Base-by-base conservation (phyloP, 176 grass and related monocot genomes). In the Aegilops umbellulata region DNA sequence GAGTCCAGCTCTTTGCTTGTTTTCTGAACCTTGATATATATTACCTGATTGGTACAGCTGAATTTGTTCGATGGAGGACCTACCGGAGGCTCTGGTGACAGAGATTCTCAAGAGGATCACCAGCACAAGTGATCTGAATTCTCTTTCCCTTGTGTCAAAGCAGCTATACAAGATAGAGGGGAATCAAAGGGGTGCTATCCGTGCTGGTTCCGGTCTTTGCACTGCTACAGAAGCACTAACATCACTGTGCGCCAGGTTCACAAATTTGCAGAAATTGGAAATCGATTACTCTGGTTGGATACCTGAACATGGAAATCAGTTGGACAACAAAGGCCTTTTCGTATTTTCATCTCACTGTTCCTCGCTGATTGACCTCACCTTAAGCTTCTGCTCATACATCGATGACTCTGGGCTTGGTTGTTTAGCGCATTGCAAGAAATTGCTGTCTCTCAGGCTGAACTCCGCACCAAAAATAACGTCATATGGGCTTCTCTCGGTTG, bases 211-310 rank as follows among this genome's bases (percentile, higher is more conserved):
- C 0, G 65, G 65, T 19, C 65, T 68, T 68, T 68, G 65, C 30
- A 17, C 65, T 34, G 29, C 65, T 68, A 34, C 16, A 4, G 1
- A 68, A 68, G 65, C 65, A 32, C 7, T 68, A 7, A 68, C 29
- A 68, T 68, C 89, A 3, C 63, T 91, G 19, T 94, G 89, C 69
- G 13, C 30, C 5, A 1, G 68, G 10, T 70, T 70, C 34, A 4
- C 68, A 39, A 70, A 70, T 70, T 39, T 75, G 42, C 1, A 3
- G 42, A 94, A 83, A 77, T 47, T 94, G 16, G 90, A 94, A 60
- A 90, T 94, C 8, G 64, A 31, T 46, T 94, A 94, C 78, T 91
- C 81, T 44, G 84, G 84, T 38, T 92, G 82, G 85, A 94, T 69
- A 14, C 79, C 60, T 17, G 80, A 83, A 31, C 49, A 80, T 32